A percentile compares a stretch with the other conserved stretches of the same genome.
phyloP scores from a whole-genome alignment of 768 basidiomycete genomes.

The Suillus weaverae region DNA sequence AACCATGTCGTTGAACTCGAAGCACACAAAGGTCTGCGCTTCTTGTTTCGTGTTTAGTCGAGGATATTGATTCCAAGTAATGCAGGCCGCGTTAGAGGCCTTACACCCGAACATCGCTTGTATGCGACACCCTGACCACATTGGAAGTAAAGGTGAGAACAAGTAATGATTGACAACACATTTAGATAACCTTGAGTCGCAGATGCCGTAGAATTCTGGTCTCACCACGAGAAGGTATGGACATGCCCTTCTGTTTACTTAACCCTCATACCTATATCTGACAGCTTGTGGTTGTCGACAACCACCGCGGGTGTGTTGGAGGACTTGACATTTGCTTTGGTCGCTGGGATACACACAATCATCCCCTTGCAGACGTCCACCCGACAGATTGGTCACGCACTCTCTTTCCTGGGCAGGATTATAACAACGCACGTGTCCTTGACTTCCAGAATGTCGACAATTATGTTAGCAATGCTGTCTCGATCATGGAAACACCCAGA shows the following conservation, averaged over 20 bases:
- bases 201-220: constrained; percentile 87
- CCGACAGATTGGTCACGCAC: constrained; percentile 80
- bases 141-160: constrained; percentile 65
- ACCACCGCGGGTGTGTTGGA: constrained; percentile 82
- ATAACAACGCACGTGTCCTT: constrained; percentile 84
- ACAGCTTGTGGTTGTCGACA: constrained; percentile 80
- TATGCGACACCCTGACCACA: constrained; percentile 90
- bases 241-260: background rate
- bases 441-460: constrained; percentile 85
- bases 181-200: background rate
- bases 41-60: no score
- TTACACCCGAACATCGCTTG: constrained; percentile 87
- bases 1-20: constrained; percentile 87
- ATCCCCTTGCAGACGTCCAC: constrained; percentile 91
- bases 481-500: constrained; percentile 63
- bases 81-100: constrained; percentile 69
- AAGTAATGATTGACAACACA: background rate
- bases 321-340: constrained; percentile 97
- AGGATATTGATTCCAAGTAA: background rate
- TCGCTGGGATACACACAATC: constrained; percentile 91
- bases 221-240: constrained; percentile 80
- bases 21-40: constrained; percentile 71
- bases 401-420: constrained; percentile 92
- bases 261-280: background rate
- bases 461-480: constrained; percentile 69